These are phyloP conservation scores for Aspergillus ostianus DNA, from an alignment of 495 filamentous ascomycete genomes.

Conservation along the genomic window DNA sequence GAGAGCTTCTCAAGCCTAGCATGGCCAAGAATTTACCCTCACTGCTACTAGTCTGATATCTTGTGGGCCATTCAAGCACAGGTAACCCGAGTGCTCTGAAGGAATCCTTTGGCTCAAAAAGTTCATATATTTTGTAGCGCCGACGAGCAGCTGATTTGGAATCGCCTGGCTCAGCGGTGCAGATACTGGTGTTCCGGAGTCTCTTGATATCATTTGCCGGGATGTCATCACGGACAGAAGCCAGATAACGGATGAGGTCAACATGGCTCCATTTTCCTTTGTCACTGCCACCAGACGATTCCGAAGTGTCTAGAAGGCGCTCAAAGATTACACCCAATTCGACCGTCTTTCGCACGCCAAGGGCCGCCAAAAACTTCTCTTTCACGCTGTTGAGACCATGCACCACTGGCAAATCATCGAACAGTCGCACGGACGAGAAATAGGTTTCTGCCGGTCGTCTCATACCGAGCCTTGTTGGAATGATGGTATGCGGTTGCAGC, in stretches of 20 bases:
- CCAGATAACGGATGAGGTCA: slow-evolving; percentile 89
- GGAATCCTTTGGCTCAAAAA: slow-evolving; percentile 77
- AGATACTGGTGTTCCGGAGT: slow-evolving; percentile 73
- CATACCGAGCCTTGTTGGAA: slow-evolving; percentile 93
- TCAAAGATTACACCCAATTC: slow-evolving; percentile 92
- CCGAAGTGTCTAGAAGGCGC: slow-evolving; percentile 62
- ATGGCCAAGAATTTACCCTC: slow-evolving; percentile 71
- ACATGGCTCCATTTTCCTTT: slow-evolving; percentile 79
- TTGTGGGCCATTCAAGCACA: slow-evolving; percentile 81
- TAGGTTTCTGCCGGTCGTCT: slow-evolving; percentile 82
- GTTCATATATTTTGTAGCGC: slow-evolving; percentile 75
- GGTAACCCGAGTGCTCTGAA: slow-evolving; percentile 68
- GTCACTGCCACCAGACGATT: slow-evolving; percentile 37
- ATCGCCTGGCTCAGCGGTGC: slow-evolving; percentile 65
- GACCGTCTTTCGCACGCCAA: slow-evolving; percentile 81
- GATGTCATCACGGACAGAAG: slow-evolving; percentile 87
- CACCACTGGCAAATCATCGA: slow-evolving; percentile 86
- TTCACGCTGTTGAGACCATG: slow-evolving; percentile 73
- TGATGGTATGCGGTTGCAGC: slow-evolving; percentile 66
- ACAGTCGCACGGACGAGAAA: slow-evolving; percentile 88
- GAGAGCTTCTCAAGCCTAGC: slow-evolving; percentile 69
- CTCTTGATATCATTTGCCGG: slow-evolving; percentile 77
- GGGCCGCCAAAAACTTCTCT: slow-evolving; percentile 77
- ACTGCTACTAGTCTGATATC: slow-evolving; percentile 55
- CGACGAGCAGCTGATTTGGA: slow-evolving; percentile 35